Evolutionary conservation across 305 asterid species (phyloP).

Genomic region (Petunia hybrid): DNA sequence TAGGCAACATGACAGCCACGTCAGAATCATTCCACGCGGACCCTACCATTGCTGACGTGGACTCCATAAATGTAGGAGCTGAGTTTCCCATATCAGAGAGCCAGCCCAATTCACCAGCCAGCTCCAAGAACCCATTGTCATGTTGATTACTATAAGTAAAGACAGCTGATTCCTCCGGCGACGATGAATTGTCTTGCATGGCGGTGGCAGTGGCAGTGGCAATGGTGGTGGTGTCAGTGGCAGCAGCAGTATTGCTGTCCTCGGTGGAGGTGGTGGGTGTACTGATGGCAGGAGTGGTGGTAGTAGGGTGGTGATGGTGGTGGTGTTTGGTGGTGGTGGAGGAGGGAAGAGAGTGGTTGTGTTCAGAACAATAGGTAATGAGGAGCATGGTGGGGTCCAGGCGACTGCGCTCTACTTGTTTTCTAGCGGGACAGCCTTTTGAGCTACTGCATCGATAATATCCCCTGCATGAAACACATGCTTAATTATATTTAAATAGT

Average conservation of each 20-base stretch:
- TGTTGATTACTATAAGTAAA: constrained; percentile 45
- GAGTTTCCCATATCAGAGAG: constrained; percentile 61
- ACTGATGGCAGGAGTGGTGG: constrained; percentile 32
- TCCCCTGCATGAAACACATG: constrained; percentile 67
- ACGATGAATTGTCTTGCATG: constrained; percentile 34
- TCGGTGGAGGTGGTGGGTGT: constrained; percentile 43
- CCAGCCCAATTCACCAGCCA: constrained; percentile 77
- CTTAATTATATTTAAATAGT: constrained; percentile 22
- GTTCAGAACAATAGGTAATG: constrained; percentile 74
- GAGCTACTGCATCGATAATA: constrained; percentile 88
- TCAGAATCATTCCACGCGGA: constrained; percentile 63
- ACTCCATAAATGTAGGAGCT: constrained; percentile 45
- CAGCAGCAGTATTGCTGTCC: constrained; percentile 29
- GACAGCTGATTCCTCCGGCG: constrained; percentile 49
- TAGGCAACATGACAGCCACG: constrained; percentile 53
- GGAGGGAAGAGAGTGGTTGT: constrained; percentile 66
- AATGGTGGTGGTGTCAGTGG: constrained; percentile 48
- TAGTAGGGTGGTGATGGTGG: constrained; percentile 44
- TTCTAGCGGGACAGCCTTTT: constrained; percentile 86
- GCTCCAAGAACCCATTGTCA: constrained; percentile 52
- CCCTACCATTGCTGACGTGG: constrained; percentile 51
- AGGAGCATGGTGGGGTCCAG: constrained; percentile 81
- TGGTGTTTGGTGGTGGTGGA: constrained; percentile 52
- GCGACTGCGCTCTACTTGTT: constrained; percentile 88
- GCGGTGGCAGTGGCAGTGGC: constrained; percentile 28